phyloP scores from a whole-genome alignment of 257 asterid genomes.

The Misopates orontium region DNA sequence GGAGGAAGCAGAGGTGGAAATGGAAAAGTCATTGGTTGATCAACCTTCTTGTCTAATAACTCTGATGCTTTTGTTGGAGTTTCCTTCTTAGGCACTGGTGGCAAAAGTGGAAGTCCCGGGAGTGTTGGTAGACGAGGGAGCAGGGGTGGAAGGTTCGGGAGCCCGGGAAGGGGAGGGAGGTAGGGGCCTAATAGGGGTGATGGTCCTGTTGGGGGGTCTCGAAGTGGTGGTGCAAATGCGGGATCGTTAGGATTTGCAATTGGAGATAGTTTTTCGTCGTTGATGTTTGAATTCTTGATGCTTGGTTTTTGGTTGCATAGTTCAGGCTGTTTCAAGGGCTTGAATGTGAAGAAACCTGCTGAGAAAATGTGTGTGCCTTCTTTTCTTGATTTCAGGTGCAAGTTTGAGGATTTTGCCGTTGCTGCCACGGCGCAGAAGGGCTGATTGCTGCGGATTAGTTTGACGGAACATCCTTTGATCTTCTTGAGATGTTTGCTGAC shows the following conservation, averaged over 20 bases:
- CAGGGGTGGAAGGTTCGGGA: background rate
- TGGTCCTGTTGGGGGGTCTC: conserved; percentile 41
- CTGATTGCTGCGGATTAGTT: conserved; percentile 64
- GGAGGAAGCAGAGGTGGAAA: conserved; percentile 61
- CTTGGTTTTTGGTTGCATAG: conserved; percentile 59
- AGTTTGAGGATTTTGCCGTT: conserved; percentile 51
- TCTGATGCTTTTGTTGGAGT: conserved; percentile 27
- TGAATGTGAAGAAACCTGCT: conserved; percentile 83
- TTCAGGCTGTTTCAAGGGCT: conserved; percentile 65
- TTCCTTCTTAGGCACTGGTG: conserved; percentile 40
- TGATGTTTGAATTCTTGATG: conserved; percentile 12
- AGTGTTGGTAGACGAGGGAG: background rate
- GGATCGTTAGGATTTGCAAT: conserved; percentile 54
- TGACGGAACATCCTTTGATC: conserved; percentile 66
- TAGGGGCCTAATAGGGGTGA: conserved; percentile 27
- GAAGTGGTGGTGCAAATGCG: conserved; percentile 47
- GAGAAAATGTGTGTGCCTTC: conserved; percentile 70
- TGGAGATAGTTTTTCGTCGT: conserved; percentile 27
- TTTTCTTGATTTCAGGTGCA: conserved; percentile 53
- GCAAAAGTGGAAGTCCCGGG: conserved; percentile 21
- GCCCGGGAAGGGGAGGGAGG: conserved; percentile 5
- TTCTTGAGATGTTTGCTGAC: conserved; percentile 63
- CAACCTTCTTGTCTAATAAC: conserved; percentile 19
- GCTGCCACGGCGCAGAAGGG: conserved; percentile 72
- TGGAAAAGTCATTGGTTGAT: conserved; percentile 25